Percentiles rank a stretch among this genome's conserved stretches.
phyloP scores from a whole-genome alignment of 1,139 yeast species.

The Yamadazyma jaroonii region DNA sequence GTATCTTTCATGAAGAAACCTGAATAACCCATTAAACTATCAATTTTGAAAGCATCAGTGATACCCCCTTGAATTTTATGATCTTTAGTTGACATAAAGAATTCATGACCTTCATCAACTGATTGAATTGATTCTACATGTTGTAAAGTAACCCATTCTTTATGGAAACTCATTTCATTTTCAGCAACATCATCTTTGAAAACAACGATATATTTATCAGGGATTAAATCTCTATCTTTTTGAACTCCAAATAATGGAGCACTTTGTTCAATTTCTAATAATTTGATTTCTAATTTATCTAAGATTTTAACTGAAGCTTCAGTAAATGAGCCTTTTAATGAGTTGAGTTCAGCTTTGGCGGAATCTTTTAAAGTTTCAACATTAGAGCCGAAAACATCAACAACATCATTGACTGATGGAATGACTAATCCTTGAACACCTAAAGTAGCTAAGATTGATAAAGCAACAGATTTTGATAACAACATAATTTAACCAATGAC shows the following conservation, averaged over 20 bases:
- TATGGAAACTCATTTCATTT: slow-evolving; percentile 51
- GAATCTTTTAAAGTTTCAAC: slow-evolving; percentile 3
- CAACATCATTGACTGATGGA: slow-evolving; percentile 49
- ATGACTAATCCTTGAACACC: slow-evolving; percentile 66
- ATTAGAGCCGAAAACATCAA: slow-evolving; percentile 28
- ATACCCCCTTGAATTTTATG: slow-evolving; percentile 53
- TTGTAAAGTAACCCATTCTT: slow-evolving; percentile 53
- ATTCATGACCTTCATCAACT: slow-evolving; percentile 31
- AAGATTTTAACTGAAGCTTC: slow-evolving; percentile 8
- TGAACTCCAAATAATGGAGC: slow-evolving; percentile 14
- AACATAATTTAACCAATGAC: slow-evolving; percentile 26
- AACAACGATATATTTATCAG: slow-evolving; percentile 43
- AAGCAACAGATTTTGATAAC: slow-evolving; percentile 48
- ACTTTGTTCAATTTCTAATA: slow-evolving; percentile 12
- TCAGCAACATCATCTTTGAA: slow-evolving; percentile 27
- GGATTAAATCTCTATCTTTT: slow-evolving; percentile 37
- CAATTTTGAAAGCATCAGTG: slow-evolving; percentile 37
- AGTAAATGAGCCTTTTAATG: slow-evolving; percentile 3
- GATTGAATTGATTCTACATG: slow-evolving; percentile 34
- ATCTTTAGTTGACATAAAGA: slow-evolving; percentile 27
- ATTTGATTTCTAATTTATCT: slow-evolving; percentile 12
- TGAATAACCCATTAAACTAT: slow-evolving; percentile 29
- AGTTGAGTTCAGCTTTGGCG: not conserved
- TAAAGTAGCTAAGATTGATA: slow-evolving; percentile 54
- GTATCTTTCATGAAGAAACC: slow-evolving; percentile 31